Conservation (phyloP, 176 grass and related monocot species). For the Alopecurus myosuroides region DNA sequence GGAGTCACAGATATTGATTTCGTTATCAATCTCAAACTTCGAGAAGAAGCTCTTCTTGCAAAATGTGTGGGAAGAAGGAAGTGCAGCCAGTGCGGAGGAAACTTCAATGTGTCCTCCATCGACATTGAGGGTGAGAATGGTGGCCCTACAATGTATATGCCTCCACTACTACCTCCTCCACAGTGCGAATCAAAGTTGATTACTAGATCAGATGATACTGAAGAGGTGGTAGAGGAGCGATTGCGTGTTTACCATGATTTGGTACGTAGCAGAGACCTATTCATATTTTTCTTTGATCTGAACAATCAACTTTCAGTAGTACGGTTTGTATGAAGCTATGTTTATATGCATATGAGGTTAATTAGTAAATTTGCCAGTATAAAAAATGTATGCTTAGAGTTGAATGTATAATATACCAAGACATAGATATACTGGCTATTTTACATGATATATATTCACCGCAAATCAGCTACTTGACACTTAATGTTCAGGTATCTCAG, state of each 20-base stretch:
- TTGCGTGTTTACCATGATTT: constrained; percentile 70
- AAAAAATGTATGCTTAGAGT: neutral
- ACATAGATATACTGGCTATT: neutral
- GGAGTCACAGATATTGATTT: constrained; percentile 89
- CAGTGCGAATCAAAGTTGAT: constrained; percentile 73
- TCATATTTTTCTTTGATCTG: neutral
- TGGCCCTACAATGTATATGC: constrained; percentile 69
- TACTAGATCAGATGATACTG: constrained; percentile 67
- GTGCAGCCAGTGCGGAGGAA: constrained; percentile 84
- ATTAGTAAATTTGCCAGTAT: neutral
- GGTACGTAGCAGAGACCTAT: constrained; percentile 40
- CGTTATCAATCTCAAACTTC: constrained; percentile 81
- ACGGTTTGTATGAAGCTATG: neutral
- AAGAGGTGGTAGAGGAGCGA: constrained; percentile 85
- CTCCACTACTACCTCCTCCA: constrained; percentile 74
- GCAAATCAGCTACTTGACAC: neutral
- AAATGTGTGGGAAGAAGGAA: constrained; percentile 96
- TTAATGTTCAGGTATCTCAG: too few relatives aligned
- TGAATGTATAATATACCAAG: neutral
- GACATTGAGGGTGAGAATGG: constrained; percentile 87
- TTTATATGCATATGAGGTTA: neutral
- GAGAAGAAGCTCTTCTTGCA: constrained; percentile 70
- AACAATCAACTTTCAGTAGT: neutral
- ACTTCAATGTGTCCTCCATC: constrained; percentile 84
- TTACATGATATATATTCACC: neutral